Conservation (phyloP, 2,329 filamentous ascomycete genomes). For the Nemania sp. region DNA sequence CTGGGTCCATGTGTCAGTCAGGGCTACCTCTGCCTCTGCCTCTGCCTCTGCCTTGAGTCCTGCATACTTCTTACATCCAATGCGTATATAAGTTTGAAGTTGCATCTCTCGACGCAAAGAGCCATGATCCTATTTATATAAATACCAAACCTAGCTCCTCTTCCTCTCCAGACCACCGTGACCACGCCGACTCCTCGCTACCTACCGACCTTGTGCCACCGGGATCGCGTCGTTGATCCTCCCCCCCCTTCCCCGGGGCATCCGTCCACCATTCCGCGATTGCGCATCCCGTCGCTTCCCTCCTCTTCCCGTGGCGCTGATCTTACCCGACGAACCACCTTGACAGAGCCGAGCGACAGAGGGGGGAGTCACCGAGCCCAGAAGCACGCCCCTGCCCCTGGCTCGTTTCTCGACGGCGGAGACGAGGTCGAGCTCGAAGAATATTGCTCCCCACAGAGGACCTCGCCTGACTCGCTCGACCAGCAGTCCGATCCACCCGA, state of each 20-base stretch:
- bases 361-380: constrained; percentile 34
- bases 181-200: not conserved
- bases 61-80: no score
- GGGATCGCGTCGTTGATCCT: not conserved
- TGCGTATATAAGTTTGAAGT: not conserved
- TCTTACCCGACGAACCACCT: constrained; percentile 31
- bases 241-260: not conserved
- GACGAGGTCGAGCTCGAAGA: constrained; percentile 43
- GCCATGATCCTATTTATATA: no score
- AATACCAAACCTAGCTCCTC: not conserved
- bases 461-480: constrained; percentile 11
- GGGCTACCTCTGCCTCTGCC: no score
- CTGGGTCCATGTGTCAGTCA: no score
- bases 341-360: constrained; percentile 33
- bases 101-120: not conserved
- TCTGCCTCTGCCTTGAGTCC: no score
- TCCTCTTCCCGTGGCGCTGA: constrained; percentile 38
- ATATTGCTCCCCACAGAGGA: constrained; percentile 35
- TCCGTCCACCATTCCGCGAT: constrained; percentile 35
- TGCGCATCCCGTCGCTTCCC: constrained; percentile 32
- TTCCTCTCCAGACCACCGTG: constrained; percentile 3
- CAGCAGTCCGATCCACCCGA: constrained; percentile 32
- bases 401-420: no score
- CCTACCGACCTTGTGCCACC: no score
- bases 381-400: constrained; percentile 1